These are phyloP conservation scores for Sporothrix brunneoviolacea DNA, from an alignment of 2,329 filamentous ascomycete genomes.

Conservation along the genomic window DNA sequence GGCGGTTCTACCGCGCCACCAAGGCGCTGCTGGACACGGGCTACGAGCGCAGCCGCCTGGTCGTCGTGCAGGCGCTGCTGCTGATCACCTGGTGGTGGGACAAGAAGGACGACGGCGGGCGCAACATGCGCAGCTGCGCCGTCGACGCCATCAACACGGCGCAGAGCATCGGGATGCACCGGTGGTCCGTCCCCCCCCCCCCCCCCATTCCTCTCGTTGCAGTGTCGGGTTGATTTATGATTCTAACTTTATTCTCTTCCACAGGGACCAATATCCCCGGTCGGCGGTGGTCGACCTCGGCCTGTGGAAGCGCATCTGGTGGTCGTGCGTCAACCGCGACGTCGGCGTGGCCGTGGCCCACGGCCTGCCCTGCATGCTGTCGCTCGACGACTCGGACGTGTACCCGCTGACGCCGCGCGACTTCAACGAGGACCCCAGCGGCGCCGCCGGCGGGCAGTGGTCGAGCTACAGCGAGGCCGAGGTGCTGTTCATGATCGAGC, in stretches of 20 bases:
- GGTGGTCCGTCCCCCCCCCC: too few relatives aligned
- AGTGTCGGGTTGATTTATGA: too few relatives aligned
- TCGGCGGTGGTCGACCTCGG: background rate
- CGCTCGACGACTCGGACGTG: conserved; percentile 15
- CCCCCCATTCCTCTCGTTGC: too few relatives aligned
- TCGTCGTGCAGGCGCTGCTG: conserved; percentile 13
- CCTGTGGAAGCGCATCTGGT: conserved; percentile 18
- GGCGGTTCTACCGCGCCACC: conserved; percentile 16
- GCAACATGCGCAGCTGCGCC: conserved; percentile 16
- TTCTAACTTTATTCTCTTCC: too few relatives aligned
- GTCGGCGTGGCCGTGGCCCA: conserved; percentile 15
- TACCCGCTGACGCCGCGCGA: conserved; percentile 12
- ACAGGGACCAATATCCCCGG: too few relatives aligned
- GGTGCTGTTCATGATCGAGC: conserved; percentile 13
- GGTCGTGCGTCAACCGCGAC: conserved; percentile 16
- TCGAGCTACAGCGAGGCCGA: conserved; percentile 7
- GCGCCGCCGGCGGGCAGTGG: background rate
- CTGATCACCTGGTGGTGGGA: conserved; percentile 18
- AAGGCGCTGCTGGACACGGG: conserved; percentile 16
- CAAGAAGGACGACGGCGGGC: conserved; percentile 17
- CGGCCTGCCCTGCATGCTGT: conserved; percentile 15
- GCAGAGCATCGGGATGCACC: conserved; percentile 18
- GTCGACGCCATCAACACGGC: conserved; percentile 18
- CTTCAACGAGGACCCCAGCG: conserved; percentile 14
- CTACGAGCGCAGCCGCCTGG: conserved; percentile 13